Evolutionary conservation across 2,329 filamentous ascomycete species (phyloP).

Genomic region (Chrysosporium queenslandicum): DNA sequence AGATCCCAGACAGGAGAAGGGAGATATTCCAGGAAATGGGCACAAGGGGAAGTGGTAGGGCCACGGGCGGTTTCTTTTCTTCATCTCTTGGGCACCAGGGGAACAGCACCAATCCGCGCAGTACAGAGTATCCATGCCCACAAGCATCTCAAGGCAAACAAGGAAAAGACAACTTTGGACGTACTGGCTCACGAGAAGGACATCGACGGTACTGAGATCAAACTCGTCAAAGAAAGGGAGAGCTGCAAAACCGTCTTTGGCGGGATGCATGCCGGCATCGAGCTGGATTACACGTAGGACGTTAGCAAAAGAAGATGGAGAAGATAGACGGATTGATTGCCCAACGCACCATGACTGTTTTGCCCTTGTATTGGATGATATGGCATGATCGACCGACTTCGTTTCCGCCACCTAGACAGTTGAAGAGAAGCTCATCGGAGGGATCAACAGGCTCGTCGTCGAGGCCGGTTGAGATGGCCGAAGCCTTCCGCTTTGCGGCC

Average conservation of each 20-base stretch:
- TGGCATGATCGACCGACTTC: constrained; percentile 96
- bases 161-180: constrained; percentile 36
- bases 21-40: background rate
- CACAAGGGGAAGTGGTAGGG: background rate
- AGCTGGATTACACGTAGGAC: constrained; percentile 48
- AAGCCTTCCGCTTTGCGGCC: constrained; percentile 87
- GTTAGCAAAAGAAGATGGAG: constrained; percentile 6
- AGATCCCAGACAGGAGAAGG: background rate
- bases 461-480: constrained; percentile 54
- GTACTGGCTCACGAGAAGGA: constrained; percentile 98
- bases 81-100: background rate
- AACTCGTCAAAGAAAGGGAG: constrained; percentile 98
- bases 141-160: constrained; percentile 7
- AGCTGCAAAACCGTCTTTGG: constrained; percentile 84
- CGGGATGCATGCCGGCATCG: constrained; percentile 93
- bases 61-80: background rate
- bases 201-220: constrained; percentile 91
- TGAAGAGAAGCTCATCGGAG: constrained; percentile 85
- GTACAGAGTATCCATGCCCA: background rate
- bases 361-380: constrained; percentile 97
- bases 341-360: constrained; percentile 86
- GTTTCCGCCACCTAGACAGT: constrained; percentile 88
- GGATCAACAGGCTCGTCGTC: constrained; percentile 85
- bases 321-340: background rate
- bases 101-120: background rate